Evolutionary conservation across 2,329 filamentous ascomycete species (phyloP), one percentile per base, ranked within the genome.

Genomic region (Penicillium sclerotigenum): DNA sequence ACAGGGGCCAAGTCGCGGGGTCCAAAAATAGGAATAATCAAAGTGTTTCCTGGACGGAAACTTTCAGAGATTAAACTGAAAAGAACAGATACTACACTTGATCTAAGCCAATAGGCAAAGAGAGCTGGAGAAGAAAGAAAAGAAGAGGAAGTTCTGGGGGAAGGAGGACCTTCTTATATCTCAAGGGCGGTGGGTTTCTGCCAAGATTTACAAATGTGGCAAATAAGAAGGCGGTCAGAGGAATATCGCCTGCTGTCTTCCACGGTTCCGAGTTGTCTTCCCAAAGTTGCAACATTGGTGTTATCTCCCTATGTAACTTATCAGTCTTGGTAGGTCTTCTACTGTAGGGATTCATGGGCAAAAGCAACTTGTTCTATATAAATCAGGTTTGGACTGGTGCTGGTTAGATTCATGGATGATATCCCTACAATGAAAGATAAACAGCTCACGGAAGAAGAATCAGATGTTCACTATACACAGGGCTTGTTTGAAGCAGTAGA

Each of bases 391-490:
- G 11, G 7, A 4, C 11, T 47, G 1, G 7, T 31, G 26, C 8
- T 49, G 14, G 34, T 34, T 36, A 14, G 31, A n/a, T 24, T 36
- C 22, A 47, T 34, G 14, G 22, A 34, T 47, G 13, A 26, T 29
- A 41, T 18, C 18, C 22, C 31, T 52, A 56, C 48, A 29, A 14
- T 52, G 18, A 18, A 22, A 42, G 22, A 29, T 2, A 33, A 8
- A 45, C n/a, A 36, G 36, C 28, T 49, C 43, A 48, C 26, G 20
- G 18, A 48, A 58, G 48, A 65, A 60, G 47, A 63, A 64, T 63
- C 58, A 55, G 58, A 58, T 63, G 63, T 59, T 67, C 65, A 69
- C 65, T 69, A 68, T 69, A 69, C 65, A 69, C 64, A 69, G 62
- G 59, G 63, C 63, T 63, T 57, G 61, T 62, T 62, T 62, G 56